Percentiles rank a stretch among this genome's conserved stretches.
These are phyloP conservation scores for Cryptococcus amylolentus DNA, from an alignment of 1,284 basidiomycete species.

Conservation along the genomic window DNA sequence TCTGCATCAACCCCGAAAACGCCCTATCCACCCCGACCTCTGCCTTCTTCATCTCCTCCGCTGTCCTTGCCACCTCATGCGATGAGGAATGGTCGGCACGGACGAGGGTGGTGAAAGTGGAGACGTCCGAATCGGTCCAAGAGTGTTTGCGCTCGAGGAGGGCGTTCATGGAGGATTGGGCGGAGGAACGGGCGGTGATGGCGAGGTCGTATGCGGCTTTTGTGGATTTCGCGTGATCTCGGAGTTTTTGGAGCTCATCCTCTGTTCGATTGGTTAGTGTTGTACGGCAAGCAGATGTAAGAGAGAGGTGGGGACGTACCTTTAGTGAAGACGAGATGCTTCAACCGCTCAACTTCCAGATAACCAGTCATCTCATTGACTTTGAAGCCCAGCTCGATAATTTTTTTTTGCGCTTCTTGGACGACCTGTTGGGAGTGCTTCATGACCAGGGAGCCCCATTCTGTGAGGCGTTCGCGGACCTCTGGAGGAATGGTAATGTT, in stretches of 20 bases:
- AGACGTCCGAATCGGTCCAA: conserved; percentile 73
- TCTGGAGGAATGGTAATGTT: conserved; percentile 8
- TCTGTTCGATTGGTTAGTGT: conserved; percentile 24
- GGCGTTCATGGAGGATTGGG: conserved; percentile 85
- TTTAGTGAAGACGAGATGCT: conserved; percentile 70
- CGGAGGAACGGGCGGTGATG: conserved; percentile 67
- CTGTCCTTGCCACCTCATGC: conserved; percentile 67
- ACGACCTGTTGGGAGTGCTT: conserved; percentile 17
- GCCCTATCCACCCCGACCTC: conserved; percentile 77
- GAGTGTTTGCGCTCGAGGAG: conserved; percentile 81
- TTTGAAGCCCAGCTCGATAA: conserved; percentile 69
- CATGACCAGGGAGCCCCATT: conserved; percentile 9
- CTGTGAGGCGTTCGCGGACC: conserved; percentile 7
- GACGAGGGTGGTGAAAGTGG: conserved; percentile 77
- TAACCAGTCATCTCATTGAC: conserved; percentile 86
- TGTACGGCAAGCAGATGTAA: too few relatives aligned
- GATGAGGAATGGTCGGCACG: conserved; percentile 80
- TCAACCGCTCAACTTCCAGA: conserved; percentile 78
- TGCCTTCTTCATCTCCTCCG: conserved; percentile 60
- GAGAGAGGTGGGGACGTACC: conserved; percentile 55
- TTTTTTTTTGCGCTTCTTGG: conserved; percentile 49
- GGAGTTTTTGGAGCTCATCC: conserved; percentile 45
- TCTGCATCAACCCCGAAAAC: conserved; percentile 78
- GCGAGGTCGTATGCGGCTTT: conserved; percentile 72
- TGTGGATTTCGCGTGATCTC: conserved; percentile 64